Percentiles rank a stretch among this genome's conserved stretches.
phyloP scores from a whole-genome alignment of 495 filamentous ascomycete genomes.

The Trypethelium eluteriae region DNA sequence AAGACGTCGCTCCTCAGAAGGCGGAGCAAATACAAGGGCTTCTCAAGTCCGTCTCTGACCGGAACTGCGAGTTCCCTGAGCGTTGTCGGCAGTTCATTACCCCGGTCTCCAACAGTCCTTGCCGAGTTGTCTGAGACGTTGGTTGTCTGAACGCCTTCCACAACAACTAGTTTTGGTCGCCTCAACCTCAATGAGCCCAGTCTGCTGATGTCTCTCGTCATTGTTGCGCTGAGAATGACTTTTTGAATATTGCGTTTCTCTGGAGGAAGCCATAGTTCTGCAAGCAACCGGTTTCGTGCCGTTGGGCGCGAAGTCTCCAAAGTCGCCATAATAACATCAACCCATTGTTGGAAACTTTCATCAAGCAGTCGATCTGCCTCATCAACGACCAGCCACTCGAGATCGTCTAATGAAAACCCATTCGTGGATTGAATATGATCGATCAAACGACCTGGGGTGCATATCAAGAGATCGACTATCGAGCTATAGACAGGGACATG shows the following conservation, averaged over 20 bases:
- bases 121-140: slow-evolving; percentile 18
- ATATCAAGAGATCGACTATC: slow-evolving; percentile 81
- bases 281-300: slow-evolving; percentile 38
- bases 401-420: slow-evolving; percentile 65
- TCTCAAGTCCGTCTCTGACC: slow-evolving; percentile 65
- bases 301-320: slow-evolving; percentile 47
- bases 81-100: slow-evolving; percentile 56
- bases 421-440: slow-evolving; percentile 79
- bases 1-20: slow-evolving; percentile 44
- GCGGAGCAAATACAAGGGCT: slow-evolving; percentile 70
- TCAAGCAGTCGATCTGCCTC: slow-evolving; percentile 89
- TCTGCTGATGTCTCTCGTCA: slow-evolving; percentile 81
- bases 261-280: slow-evolving; percentile 29
- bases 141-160: slow-evolving; percentile 20
- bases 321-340: slow-evolving; percentile 60
- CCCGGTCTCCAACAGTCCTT: slow-evolving; percentile 20
- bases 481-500: slow-evolving; percentile 57
- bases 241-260: slow-evolving; percentile 50
- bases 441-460: slow-evolving; percentile 84
- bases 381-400: slow-evolving; percentile 84
- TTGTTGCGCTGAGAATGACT: slow-evolving; percentile 82
- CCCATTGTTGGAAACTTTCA: slow-evolving; percentile 89
- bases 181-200: slow-evolving; percentile 64
- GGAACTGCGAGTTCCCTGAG: slow-evolving; percentile 68
- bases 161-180: slow-evolving; percentile 59